phyloP scores from a whole-genome alignment of 176 grass and related monocot species.

The Oryza meridionalis region DNA sequence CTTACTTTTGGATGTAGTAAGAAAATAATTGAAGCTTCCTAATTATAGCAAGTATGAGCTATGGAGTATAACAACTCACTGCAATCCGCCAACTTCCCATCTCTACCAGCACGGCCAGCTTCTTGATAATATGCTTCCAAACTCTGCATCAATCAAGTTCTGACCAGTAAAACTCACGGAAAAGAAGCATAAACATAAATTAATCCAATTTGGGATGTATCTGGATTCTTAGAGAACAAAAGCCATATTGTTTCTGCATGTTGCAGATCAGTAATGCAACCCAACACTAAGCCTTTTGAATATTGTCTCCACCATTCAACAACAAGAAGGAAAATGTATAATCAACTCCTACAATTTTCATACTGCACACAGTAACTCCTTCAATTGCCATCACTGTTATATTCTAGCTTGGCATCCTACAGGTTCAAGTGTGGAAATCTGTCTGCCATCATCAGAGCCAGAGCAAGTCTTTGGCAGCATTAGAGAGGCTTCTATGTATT shows the following conservation, averaged over 20 bases:
- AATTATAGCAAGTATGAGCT: conserved; percentile 4
- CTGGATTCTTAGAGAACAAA: background rate
- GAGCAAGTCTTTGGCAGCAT: conserved; percentile 13
- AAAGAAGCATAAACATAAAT: conserved; percentile 20
- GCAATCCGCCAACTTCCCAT: conserved; percentile 84
- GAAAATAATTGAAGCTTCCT: too few species aligned
- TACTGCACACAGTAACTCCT: background rate
- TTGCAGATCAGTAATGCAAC: conserved; percentile 5
- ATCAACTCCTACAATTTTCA: conserved; percentile 5
- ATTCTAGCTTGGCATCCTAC: conserved; percentile 26
- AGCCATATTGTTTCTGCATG: background rate
- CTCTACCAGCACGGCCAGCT: conserved; percentile 95
- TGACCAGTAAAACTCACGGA: conserved; percentile 37
- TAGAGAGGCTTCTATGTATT: conserved; percentile 21
- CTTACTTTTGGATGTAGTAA: too few species aligned
- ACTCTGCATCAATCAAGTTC: conserved; percentile 62
- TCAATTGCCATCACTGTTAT: background rate
- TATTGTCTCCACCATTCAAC: background rate
- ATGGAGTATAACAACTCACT: conserved; percentile 59
- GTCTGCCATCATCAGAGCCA: background rate
- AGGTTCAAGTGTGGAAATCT: conserved; percentile 15
- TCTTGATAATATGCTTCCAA: conserved; percentile 99
- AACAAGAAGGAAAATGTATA: background rate
- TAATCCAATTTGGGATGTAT: background rate
- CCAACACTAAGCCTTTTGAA: background rate